phyloP scores from a whole-genome alignment of 1,284 basidiomycete genomes.

The Cutaneotrichosporon sp. region DNA sequence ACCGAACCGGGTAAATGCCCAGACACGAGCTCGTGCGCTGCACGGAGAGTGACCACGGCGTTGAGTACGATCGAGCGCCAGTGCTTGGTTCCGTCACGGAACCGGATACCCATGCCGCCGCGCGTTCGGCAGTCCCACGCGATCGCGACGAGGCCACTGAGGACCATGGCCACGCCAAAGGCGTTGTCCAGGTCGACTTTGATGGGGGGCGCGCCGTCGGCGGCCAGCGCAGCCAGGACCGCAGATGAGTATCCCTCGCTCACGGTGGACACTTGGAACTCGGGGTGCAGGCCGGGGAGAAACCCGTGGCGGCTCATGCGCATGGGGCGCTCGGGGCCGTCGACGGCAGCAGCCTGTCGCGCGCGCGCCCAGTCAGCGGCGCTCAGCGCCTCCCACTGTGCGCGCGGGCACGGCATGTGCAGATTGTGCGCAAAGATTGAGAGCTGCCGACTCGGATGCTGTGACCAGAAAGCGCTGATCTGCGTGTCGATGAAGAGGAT shows the following conservation, averaged over 20 bases:
- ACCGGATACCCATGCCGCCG: slow-evolving; percentile 39
- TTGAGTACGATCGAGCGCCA: slow-evolving; percentile 37
- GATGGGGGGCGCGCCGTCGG: slow-evolving; percentile 22
- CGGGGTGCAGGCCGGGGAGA: slow-evolving; percentile 37
- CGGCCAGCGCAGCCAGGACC: slow-evolving; percentile 27
- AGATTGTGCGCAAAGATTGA: slow-evolving; percentile 42
- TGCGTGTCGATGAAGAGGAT: slow-evolving; percentile 41
- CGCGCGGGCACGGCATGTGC: slow-evolving; percentile 27
- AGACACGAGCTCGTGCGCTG: slow-evolving; percentile 27
- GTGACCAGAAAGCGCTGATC: slow-evolving; percentile 39
- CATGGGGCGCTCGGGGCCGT: background rate
- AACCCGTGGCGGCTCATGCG: slow-evolving; percentile 6
- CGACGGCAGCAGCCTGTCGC: background rate
- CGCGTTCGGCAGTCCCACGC: slow-evolving; percentile 41
- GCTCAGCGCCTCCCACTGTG: slow-evolving; percentile 34
- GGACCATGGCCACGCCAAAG: slow-evolving; percentile 29
- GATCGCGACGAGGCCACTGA: slow-evolving; percentile 35
- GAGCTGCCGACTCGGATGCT: slow-evolving; percentile 36
- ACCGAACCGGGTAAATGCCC: slow-evolving; percentile 16
- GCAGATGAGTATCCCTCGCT: slow-evolving; percentile 33
- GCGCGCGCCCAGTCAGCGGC: slow-evolving; percentile 31
- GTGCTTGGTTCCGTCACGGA: slow-evolving; percentile 36
- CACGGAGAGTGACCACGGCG: slow-evolving; percentile 36
- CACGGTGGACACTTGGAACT: slow-evolving; percentile 31
- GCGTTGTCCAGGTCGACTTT: slow-evolving; percentile 29